Percentiles rank a stretch among this genome's conserved stretches.
These are phyloP conservation scores for Acacia pycnantha DNA, from an alignment of 331 rosid species.

Conservation along the genomic window DNA sequence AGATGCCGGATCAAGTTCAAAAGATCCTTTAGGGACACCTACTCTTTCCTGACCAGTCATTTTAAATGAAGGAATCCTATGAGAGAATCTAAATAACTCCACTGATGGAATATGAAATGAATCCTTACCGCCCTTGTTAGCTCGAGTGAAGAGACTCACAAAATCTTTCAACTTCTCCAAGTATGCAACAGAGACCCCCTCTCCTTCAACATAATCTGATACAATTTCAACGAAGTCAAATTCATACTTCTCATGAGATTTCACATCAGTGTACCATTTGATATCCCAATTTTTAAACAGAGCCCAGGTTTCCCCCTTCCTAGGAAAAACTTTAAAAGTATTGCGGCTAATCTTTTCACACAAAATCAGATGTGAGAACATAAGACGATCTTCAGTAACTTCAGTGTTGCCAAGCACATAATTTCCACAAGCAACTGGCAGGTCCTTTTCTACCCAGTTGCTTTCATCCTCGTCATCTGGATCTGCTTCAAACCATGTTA, in stretches of 20 bases:
- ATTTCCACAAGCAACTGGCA: constrained; percentile 83
- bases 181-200: constrained; percentile 66
- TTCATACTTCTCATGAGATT: constrained; percentile 45
- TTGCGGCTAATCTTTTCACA: constrained; percentile 37
- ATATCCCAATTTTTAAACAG: constrained; percentile 82
- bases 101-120: constrained; percentile 43
- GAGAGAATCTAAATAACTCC: constrained; percentile 80
- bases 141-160: constrained; percentile 62
- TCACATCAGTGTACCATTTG: constrained; percentile 47
- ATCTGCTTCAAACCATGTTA: constrained; percentile 80
- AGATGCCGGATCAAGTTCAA: constrained; percentile 81
- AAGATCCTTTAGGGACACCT: constrained; percentile 69
- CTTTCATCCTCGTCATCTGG: constrained; percentile 43
- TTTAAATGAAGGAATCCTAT: constrained; percentile 74
- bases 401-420: constrained; percentile 44
- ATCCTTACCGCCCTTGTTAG: constrained; percentile 30
- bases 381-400: constrained; percentile 25
- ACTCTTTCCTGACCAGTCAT: constrained; percentile 74
- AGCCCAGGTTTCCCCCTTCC: constrained; percentile 86
- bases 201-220: constrained; percentile 54
- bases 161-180: constrained; percentile 73
- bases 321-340: constrained; percentile 55
- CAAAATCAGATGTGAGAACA: constrained; percentile 72
- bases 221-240: constrained; percentile 68
- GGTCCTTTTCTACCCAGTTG: constrained; percentile 35